Evolutionary conservation across 2,329 filamentous ascomycete genomes (phyloP).

Genomic region (Neofusicoccum ribis): DNA sequence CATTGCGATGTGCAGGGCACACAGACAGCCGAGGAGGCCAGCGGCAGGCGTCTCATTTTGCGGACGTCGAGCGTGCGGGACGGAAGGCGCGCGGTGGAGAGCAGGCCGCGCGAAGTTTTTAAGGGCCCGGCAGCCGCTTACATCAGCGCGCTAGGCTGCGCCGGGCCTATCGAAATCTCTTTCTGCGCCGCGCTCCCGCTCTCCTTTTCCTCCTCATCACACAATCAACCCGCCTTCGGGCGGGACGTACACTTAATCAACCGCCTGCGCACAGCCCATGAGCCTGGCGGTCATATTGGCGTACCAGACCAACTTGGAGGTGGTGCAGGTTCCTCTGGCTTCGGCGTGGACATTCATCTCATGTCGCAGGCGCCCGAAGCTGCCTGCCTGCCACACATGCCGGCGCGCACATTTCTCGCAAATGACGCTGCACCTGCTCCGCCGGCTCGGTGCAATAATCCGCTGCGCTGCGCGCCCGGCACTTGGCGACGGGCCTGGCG

Average conservation of each 20-base stretch:
- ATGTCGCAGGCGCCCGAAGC: conserved; percentile 31
- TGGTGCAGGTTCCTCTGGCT: conserved; percentile 10
- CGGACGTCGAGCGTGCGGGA: neutral
- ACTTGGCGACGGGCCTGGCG: neutral
- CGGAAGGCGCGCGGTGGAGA: neutral
- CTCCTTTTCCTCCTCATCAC: conserved; percentile 30
- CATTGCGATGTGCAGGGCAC: conserved; percentile 9
- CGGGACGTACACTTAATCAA: conserved; percentile 47
- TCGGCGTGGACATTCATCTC: neutral
- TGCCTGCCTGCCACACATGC: conserved; percentile 39
- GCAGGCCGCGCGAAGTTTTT: neutral
- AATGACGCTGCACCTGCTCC: conserved; percentile 9
- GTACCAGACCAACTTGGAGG: conserved; percentile 40
- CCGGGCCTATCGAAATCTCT: conserved; percentile 11
- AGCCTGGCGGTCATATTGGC: conserved; percentile 49
- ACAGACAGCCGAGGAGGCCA: neutral
- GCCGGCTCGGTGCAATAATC: neutral
- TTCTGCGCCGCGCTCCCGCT: neutral
- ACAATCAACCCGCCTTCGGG: conserved; percentile 38
- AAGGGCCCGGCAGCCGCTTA: neutral
- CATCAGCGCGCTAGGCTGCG: conserved; percentile 9
- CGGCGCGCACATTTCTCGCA: conserved; percentile 8
- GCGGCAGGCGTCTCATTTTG: neutral
- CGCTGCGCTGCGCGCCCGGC: neutral
- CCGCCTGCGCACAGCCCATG: conserved; percentile 37